Conservation (phyloP, 1,139 yeast genomes). For the Saccharomyces hybrid region DNA sequence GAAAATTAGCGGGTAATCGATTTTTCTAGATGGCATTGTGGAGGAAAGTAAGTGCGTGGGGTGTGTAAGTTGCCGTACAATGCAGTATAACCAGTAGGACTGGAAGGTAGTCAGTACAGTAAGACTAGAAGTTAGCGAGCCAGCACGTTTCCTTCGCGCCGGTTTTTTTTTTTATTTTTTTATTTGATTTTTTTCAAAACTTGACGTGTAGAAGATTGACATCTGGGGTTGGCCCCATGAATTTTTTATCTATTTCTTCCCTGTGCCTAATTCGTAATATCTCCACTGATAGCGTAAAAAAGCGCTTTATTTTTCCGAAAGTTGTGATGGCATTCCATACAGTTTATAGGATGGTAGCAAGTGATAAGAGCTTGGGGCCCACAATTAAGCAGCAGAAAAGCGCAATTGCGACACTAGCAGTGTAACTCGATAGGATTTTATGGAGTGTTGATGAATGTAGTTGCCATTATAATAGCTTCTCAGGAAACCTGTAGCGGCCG, state of each 20-base stretch:
- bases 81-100: background rate
- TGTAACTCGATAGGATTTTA: background rate
- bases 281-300: background rate
- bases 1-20: background rate
- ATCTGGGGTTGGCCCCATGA: background rate
- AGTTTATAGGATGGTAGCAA: background rate
- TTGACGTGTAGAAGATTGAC: background rate
- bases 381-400: background rate
- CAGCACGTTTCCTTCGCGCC: background rate
- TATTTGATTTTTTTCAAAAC: background rate
- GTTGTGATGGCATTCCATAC: background rate
- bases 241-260: background rate
- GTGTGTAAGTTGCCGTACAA: background rate
- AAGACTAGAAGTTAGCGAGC: background rate
- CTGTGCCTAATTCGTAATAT: background rate
- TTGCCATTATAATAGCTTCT: background rate
- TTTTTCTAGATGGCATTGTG: background rate
- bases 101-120: background rate
- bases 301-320: background rate
- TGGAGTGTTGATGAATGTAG: background rate
- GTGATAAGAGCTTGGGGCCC: background rate
- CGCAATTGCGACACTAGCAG: background rate
- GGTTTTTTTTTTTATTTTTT: background rate
- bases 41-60: background rate
- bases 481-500: background rate